Evolutionary conservation across 768 basidiomycete genomes (phyloP), one percentile per base, ranked within the genome.

Genomic region (Trametes cingulata): DNA sequence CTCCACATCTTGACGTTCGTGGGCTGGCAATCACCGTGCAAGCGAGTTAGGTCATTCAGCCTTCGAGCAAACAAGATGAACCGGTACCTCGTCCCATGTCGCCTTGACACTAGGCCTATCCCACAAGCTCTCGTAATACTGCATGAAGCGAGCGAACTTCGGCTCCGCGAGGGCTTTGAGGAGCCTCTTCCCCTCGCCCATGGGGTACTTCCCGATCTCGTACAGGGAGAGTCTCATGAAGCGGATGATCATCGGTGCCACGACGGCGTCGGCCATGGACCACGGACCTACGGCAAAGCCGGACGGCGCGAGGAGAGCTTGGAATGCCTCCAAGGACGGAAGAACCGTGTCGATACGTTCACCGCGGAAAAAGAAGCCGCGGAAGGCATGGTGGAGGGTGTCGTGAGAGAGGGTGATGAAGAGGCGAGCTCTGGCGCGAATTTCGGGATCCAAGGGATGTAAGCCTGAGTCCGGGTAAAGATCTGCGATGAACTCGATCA

Each of bases 401-500:
- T 75, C 79, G 3, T 76, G 75, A n/a, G 83, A 75, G 6, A 77
- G 73, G 0, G 73, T 71, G 69, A 84, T 79, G 75, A 88, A 85
- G 70, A 88, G 82, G 15, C 87, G 83, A 12, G 77, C 81, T 56
- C 78, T 75, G 33, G 88, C 87, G 39, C 85, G 81, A 3, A 69
- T 65, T 39, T 87, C 77, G 0, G 83, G 82, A 66, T 85, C 82
- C 10, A 72, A 68, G 1, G 87, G 87, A 12, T 84, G 77, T 24
- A 87, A 74, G 36, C 64, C 51, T 22, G 80, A 75, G 42, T 76
- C 68, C 1, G 81, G 80, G 67, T 75, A 80, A 52, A 87, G 72
- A 68, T 88, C 87, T 9, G 84, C 84, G 56, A 88, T 69, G 72
- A 88, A 84, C 67, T 90, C 86, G 53, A 88, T 73, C 52, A 88